phyloP scores from a whole-genome alignment of 164 flowering plant species.

The Brasenia schreberi region DNA sequence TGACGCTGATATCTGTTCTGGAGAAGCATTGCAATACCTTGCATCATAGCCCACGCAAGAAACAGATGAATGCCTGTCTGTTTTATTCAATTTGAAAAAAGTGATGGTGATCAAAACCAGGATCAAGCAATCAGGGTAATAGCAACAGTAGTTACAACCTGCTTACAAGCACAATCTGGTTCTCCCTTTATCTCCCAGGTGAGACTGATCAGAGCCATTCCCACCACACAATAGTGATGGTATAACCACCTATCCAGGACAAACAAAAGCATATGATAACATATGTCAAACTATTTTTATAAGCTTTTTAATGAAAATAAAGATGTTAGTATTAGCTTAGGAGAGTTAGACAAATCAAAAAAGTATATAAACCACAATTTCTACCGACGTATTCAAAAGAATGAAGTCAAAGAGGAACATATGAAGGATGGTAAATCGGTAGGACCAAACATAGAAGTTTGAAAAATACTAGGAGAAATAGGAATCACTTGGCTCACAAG shows the following conservation, averaged over 20 bases:
- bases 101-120: neutral
- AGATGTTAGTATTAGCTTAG: too few relatives aligned
- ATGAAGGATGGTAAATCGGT: too few relatives aligned
- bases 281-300: too few relatives aligned
- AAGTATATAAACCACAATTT: too few relatives aligned
- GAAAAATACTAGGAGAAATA: too few relatives aligned
- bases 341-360: too few relatives aligned
- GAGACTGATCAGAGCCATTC: slow-evolving; percentile 85
- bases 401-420: too few relatives aligned
- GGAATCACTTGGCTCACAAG: too few relatives aligned
- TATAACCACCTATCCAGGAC: slow-evolving; percentile 75
- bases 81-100: slow-evolving; percentile 3
- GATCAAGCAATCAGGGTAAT: neutral
- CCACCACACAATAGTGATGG: slow-evolving; percentile 93
- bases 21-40: slow-evolving; percentile 95
- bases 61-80: slow-evolving; percentile 88
- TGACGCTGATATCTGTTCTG: slow-evolving; percentile 97
- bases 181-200: slow-evolving; percentile 95
- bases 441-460: too few relatives aligned
- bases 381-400: too few relatives aligned
- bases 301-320: too few relatives aligned
- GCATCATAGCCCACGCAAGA: slow-evolving; percentile 93
- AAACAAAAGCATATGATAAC: neutral
- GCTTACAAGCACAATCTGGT: slow-evolving; percentile 77
- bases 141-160: slow-evolving; percentile 32